Base-by-base conservation (phyloP, 352 stramenopile species). In the Blastocystis sp. region DNA sequence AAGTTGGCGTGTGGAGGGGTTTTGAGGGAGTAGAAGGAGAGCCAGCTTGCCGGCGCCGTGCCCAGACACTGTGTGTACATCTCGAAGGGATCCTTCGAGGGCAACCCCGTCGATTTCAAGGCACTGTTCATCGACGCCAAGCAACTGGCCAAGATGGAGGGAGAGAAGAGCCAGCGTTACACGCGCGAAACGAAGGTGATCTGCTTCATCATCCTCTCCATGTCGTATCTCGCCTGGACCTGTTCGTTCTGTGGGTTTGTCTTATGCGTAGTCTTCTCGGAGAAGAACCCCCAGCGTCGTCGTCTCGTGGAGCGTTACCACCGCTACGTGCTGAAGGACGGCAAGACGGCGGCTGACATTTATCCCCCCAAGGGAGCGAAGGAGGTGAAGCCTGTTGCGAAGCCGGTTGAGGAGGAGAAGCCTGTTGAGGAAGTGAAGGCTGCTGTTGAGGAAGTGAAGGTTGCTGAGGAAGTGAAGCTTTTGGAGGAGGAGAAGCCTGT, bases 241-340 rank as follows among this genome's bases (percentile, higher is more conserved):
- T 81, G 71, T 81, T 45, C 1, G 0, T 7, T 65, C 43, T 65
- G 34, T 66, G 38, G 34, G 40, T 10, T n/a, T 40, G 38, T 34
- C 43, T 81, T 0, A 81, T 42, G 40, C 7, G 0, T 81, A 81
- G 71, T 81, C 71, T 81, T 81, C n/a, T 81, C 71, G 24, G 42
- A 81, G 0, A 81, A 66, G 48, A 81, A 81, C 34, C 71, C 71
- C 21, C 71, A 81, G 71, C 71, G 71, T 48, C 71, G 71, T 81
- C 71, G 71, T 66, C 28, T 81, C 17, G 45, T 81, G n/a, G 71
- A 81, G 71, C 71, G 71, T 81, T 81, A 60, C 24, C 71, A 81
- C 24, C 71, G 71, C 38, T 81, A 81, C 71, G 54, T 81, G 48
- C 40, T 59, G 6, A 81, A 81, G 48, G 71, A 81, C 24, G 52